Evolutionary conservation across 2,329 filamentous ascomycete genomes (phyloP).

Genomic region (Aureobasidium pullulans): DNA sequence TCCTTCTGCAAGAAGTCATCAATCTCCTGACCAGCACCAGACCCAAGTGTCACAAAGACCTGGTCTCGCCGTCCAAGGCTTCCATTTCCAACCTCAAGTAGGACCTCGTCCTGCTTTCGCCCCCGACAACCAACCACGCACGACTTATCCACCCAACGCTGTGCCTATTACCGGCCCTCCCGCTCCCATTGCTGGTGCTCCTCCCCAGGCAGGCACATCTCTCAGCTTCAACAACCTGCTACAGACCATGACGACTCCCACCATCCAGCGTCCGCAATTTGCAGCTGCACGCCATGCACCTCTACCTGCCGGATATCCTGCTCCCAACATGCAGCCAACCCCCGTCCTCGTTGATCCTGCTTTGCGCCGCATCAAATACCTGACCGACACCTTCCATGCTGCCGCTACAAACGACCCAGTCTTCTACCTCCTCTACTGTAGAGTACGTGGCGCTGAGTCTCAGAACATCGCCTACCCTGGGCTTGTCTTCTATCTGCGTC

Average conservation of each 20-base stretch:
- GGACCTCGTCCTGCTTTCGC: background rate
- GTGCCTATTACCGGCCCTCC: background rate
- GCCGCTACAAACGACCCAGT: background rate
- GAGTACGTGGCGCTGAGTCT: background rate
- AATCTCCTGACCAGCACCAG: background rate
- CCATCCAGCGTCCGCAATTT: background rate
- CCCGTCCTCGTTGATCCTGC: background rate
- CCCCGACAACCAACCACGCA: background rate
- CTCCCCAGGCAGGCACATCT: no score
- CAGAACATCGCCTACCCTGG: background rate
- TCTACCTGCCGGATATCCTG: background rate
- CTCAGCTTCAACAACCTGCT: background rate
- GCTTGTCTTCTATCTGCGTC: background rate
- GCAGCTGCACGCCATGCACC: background rate
- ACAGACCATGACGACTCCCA: background rate
- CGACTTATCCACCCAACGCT: background rate
- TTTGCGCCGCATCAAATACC: background rate
- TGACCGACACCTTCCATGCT: background rate
- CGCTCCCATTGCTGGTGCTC: background rate
- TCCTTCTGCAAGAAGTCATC: background rate
- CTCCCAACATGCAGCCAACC: background rate
- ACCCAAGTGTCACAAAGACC: no score
- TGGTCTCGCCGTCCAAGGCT: background rate
- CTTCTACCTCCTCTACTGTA: background rate
- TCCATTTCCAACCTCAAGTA: background rate